Evolutionary conservation across 2,329 filamentous ascomycete species (phyloP).

Genomic region (Exophiala sideris): DNA sequence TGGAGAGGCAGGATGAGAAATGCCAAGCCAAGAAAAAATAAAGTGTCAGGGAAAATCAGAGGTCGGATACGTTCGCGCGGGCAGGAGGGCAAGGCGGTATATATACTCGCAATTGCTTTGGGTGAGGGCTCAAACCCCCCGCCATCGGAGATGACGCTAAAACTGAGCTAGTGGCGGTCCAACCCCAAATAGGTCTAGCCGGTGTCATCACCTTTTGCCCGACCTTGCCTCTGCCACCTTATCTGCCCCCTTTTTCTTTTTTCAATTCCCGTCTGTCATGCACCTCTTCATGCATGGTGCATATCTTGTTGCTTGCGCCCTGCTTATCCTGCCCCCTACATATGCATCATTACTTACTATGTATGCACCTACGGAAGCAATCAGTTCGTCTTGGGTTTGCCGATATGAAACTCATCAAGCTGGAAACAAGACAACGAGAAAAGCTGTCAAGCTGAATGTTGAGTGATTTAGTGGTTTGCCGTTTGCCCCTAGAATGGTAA

Average conservation of each 20-base stretch:
- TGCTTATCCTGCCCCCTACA: constrained; percentile 7
- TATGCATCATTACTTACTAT: constrained; percentile 4
- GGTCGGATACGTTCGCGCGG: constrained; percentile 19
- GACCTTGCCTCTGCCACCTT: constrained; percentile 10
- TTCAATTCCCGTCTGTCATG: background rate
- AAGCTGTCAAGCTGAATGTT: background rate
- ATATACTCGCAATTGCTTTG: constrained; percentile 13
- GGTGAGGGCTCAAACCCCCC: constrained; percentile 6
- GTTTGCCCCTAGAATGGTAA: background rate
- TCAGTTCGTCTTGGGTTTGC: constrained; percentile 1
- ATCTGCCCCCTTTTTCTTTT: constrained; percentile 16
- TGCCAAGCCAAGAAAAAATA: constrained; percentile 25
- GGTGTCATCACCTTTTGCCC: background rate
- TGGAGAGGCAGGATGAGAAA: constrained; percentile 9
- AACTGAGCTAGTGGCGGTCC: constrained; percentile 6
- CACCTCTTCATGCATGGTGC: background rate
- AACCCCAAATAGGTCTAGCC: constrained; percentile 1
- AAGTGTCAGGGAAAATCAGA: constrained; percentile 12
- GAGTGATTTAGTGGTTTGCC: background rate
- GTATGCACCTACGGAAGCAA: background rate
- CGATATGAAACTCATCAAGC: background rate
- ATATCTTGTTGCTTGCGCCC: constrained; percentile 5
- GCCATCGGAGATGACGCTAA: constrained; percentile 7
- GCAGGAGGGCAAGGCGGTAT: constrained; percentile 17
- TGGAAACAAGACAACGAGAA: background rate